Base-by-base conservation (phyloP, 768 basidiomycete species). In the Hydnomerulius pinastri region DNA sequence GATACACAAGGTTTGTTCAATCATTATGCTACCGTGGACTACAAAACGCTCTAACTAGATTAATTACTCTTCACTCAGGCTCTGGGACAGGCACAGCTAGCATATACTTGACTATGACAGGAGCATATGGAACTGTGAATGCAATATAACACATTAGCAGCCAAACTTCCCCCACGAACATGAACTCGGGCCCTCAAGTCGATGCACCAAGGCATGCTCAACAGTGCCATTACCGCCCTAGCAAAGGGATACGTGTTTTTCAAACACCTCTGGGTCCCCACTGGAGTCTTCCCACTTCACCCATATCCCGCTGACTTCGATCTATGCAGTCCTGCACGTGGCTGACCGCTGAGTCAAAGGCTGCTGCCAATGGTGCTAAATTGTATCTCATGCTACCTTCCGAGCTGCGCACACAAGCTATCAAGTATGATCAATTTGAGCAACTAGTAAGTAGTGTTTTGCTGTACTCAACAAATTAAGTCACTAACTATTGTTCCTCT, bases 161-260 rank as follows among this genome's bases (percentile, higher is more conserved):
- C 18, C 18, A 4, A 21, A 24, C 3, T 2, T 20, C n/a, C n/a
- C n/a, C n/a, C n/a, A n/a, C n/a, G n/a, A n/a, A n/a, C n/a, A n/a
- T n/a, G n/a, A n/a, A n/a, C n/a, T n/a, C n/a, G n/a, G n/a, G n/a
- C n/a, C n/a, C n/a, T n/a, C n/a, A n/a, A n/a, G n/a, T n/a, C n/a
- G n/a, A n/a, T n/a, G n/a, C n/a, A n/a, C n/a, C n/a, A n/a, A n/a
- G n/a, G n/a, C n/a, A n/a, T n/a, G n/a, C n/a, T n/a, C n/a, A n/a
- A n/a, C n/a, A n/a, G n/a, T n/a, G n/a, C n/a, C n/a, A n/a, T n/a
- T n/a, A n/a, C n/a, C n/a, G n/a, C n/a, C n/a, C n/a, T 43, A 37
- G 48, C 40, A 15, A 53, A 53, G 46, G 47, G 37, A 21, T 53
- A 42, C 5, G 18, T 45, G 10, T 23, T 53, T 23, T 13, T 48